Conservation (phyloP, 192 early-diverging fungal genomes). For the Backusella circina region DNA sequence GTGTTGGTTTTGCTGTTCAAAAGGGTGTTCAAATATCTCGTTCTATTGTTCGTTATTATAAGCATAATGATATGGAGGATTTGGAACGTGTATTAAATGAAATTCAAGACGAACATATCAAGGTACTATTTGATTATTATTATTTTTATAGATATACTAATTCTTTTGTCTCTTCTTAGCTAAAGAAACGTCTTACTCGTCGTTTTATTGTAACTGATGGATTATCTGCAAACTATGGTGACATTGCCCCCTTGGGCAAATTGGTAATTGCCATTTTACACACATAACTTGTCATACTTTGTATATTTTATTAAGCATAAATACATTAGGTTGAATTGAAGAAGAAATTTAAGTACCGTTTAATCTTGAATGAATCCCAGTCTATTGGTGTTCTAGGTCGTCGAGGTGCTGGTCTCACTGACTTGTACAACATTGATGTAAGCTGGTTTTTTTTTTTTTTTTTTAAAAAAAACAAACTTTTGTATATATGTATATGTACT, state of each 20-base stretch:
- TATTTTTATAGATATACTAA: not conserved
- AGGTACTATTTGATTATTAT: constrained; percentile 32
- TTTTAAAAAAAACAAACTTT: not conserved
- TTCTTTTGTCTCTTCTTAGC: constrained; percentile 23
- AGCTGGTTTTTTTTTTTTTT: constrained; percentile 1
- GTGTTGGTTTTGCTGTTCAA: constrained; percentile 83
- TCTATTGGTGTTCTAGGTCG: constrained; percentile 88
- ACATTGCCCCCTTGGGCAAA: constrained; percentile 78
- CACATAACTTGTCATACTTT: not conserved
- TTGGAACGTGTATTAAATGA: constrained; percentile 82
- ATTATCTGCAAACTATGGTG: constrained; percentile 82
- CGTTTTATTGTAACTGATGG: constrained; percentile 95
- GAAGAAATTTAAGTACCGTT: constrained; percentile 93
- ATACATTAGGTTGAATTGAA: constrained; percentile 65
- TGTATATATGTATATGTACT: not conserved
- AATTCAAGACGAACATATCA: constrained; percentile 62
- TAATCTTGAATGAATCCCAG: constrained; percentile 90
- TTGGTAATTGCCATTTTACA: constrained; percentile 29
- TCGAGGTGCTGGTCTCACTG: constrained; percentile 83
- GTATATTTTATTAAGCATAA: not conserved
- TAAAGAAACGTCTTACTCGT: constrained; percentile 79
- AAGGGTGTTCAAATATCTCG: constrained; percentile 89
- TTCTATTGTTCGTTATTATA: constrained; percentile 85
- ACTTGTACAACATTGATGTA: constrained; percentile 61
- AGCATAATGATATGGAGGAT: constrained; percentile 97